Evolutionary conservation across 116 monocot genomes (phyloP).

Genomic region (Posidonia oceanica): DNA sequence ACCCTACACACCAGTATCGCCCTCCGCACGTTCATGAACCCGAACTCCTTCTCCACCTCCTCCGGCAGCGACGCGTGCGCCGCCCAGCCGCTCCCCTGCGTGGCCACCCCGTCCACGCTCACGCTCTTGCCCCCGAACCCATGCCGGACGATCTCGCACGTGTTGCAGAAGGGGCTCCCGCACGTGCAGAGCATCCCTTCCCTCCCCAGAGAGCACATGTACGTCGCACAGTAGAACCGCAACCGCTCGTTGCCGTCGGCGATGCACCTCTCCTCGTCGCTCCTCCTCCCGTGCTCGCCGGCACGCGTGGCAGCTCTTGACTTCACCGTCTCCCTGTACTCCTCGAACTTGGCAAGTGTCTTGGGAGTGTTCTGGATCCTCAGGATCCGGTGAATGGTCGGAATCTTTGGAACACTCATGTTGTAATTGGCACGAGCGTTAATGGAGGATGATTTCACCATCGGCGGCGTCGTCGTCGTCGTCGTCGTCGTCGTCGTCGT

Average conservation of each 20-base stretch:
- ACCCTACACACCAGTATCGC: slow-evolving; percentile 58
- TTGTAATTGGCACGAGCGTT: neutral
- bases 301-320: slow-evolving; percentile 20
- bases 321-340: slow-evolving; percentile 40
- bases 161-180: slow-evolving; percentile 28
- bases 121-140: slow-evolving; percentile 29
- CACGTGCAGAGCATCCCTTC: slow-evolving; percentile 50
- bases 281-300: neutral
- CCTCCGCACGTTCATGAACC: slow-evolving; percentile 22
- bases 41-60: slow-evolving; percentile 43
- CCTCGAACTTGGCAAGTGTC: slow-evolving; percentile 40
- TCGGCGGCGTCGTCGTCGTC: neutral
- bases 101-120: slow-evolving; percentile 18
- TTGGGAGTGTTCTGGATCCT: slow-evolving; percentile 38
- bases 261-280: slow-evolving; percentile 16
- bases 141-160: slow-evolving; percentile 57
- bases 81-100: slow-evolving; percentile 70
- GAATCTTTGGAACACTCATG: neutral
- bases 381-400: slow-evolving; percentile 28
- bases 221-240: slow-evolving; percentile 64
- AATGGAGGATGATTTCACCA: neutral
- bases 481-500: neutral
- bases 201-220: slow-evolving; percentile 63
- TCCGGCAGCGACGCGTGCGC: slow-evolving; percentile 52
- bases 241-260: slow-evolving; percentile 50